A percentile compares a stretch with the other conserved stretches of the same genome.
Evolutionary conservation across 192 early-diverging fungal species (phyloP).

Genomic region (Entomortierella beljakovae): DNA sequence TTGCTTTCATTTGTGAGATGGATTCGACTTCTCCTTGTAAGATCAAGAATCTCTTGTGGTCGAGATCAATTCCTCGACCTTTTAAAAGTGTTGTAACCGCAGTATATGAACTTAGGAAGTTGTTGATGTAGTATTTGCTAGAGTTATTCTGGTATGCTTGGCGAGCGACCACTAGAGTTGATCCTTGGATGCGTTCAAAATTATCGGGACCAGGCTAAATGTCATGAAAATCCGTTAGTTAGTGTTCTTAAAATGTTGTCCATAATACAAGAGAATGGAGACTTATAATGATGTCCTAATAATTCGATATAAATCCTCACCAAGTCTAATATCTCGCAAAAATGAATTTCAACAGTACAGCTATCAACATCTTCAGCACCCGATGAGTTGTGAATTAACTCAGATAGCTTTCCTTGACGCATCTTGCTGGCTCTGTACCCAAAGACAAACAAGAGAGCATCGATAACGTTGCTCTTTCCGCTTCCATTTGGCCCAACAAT

Average conservation of each 20-base stretch:
- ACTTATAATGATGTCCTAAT: too few relatives aligned
- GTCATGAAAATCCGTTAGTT: not conserved
- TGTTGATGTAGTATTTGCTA: constrained; percentile 85
- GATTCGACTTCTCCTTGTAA: constrained; percentile 99
- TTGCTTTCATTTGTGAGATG: constrained; percentile 97
- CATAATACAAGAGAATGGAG: too few relatives aligned
- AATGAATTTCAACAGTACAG: constrained; percentile 94
- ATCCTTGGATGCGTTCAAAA: constrained; percentile 71
- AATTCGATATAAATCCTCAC: constrained; percentile 54
- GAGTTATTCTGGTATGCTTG: constrained; percentile 73
- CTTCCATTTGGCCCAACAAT: constrained; percentile 98
- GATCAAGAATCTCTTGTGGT: constrained; percentile 98
- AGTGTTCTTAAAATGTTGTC: too few relatives aligned
- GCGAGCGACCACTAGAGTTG: constrained; percentile 83
- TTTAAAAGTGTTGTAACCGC: constrained; percentile 89
- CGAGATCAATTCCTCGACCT: constrained; percentile 90
- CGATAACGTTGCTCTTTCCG: constrained; percentile 99
- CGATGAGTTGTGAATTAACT: constrained; percentile 95
- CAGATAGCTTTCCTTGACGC: constrained; percentile 93
- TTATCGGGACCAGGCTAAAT: constrained; percentile 70
- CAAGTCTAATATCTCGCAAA: constrained; percentile 89
- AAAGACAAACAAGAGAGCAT: constrained; percentile 98
- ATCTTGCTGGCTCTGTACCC: constrained; percentile 98
- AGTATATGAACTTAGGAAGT: constrained; percentile 72
- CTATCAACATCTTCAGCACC: constrained; percentile 73